These are phyloP conservation scores for Inga leiocalycina DNA, from an alignment of 306 rosid species.

Conservation along the genomic window DNA sequence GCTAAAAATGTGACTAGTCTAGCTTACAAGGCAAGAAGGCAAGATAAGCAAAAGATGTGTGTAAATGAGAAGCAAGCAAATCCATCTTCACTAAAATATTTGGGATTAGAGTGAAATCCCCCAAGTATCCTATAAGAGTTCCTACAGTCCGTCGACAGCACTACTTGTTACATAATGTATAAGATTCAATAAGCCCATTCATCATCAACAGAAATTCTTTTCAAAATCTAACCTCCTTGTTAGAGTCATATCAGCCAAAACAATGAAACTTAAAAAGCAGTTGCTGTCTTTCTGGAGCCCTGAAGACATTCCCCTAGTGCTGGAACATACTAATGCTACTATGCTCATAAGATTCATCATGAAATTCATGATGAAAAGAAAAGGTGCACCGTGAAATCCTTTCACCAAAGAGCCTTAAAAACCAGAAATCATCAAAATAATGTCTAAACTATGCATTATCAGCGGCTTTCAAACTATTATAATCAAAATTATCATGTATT, in stretches of 20 bases:
- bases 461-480: not conserved
- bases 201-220: not conserved
- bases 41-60: slow-evolving; percentile 7
- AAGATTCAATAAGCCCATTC: not conserved
- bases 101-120: not conserved
- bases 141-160: no score
- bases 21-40: slow-evolving; percentile 40
- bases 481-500: slow-evolving; percentile 1
- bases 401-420: not conserved
- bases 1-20: slow-evolving; percentile 7
- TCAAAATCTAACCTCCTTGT: not conserved
- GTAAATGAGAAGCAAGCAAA: not conserved
- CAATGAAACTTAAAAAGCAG: no score
- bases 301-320: not conserved
- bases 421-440: not conserved
- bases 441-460: slow-evolving; percentile 1
- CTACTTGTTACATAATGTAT: no score
- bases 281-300: not conserved
- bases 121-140: no score
- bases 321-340: not conserved
- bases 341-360: not conserved
- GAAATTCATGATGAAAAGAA: not conserved
- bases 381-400: not conserved
- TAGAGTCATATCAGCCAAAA: slow-evolving; percentile 4
- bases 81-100: not conserved